phyloP scores from a whole-genome alignment of 1,284 basidiomycete genomes.

The Cystobasidiaceae sp. region DNA sequence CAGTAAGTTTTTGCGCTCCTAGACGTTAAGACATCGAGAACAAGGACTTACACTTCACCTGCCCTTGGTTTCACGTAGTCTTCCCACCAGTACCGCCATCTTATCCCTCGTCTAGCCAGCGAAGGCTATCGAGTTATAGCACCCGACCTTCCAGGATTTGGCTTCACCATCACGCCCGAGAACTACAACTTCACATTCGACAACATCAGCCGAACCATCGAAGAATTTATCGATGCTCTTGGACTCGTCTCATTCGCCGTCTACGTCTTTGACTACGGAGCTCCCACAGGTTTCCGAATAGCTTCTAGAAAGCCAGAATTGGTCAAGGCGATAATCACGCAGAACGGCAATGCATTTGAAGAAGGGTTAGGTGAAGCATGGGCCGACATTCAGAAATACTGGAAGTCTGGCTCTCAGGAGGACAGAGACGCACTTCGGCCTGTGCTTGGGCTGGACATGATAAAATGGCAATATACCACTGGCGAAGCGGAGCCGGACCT shows the following conservation, averaged over 20 bases:
- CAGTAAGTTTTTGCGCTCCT: conserved; percentile 27
- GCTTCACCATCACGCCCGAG: conserved; percentile 51
- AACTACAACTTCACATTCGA: conserved; percentile 51
- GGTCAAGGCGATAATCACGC: conserved; percentile 52
- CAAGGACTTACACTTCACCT: background rate
- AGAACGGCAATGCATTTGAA: conserved; percentile 54
- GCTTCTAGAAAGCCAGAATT: conserved; percentile 50
- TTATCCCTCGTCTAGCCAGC: conserved; percentile 50
- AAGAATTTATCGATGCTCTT: conserved; percentile 50
- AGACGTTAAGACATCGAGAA: background rate
- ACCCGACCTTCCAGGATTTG: conserved; percentile 55
- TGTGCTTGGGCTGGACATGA: conserved; percentile 9
- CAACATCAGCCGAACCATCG: conserved; percentile 49
- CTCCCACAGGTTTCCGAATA: conserved; percentile 51
- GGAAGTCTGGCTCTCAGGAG: conserved; percentile 40
- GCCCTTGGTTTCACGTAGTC: conserved; percentile 37
- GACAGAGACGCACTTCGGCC: conserved; percentile 24
- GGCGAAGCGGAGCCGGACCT: conserved; percentile 42
- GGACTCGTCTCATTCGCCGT: conserved; percentile 49
- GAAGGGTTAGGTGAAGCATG: conserved; percentile 48
- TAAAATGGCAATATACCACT: conserved; percentile 45
- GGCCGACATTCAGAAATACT: conserved; percentile 47
- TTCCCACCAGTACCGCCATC: conserved; percentile 53
- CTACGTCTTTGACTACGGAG: conserved; percentile 56
- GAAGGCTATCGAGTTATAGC: conserved; percentile 52